These are phyloP conservation scores for Diphasiastrum complanatum DNA, from an alignment of 83 land plant species.

Conservation along the genomic window DNA sequence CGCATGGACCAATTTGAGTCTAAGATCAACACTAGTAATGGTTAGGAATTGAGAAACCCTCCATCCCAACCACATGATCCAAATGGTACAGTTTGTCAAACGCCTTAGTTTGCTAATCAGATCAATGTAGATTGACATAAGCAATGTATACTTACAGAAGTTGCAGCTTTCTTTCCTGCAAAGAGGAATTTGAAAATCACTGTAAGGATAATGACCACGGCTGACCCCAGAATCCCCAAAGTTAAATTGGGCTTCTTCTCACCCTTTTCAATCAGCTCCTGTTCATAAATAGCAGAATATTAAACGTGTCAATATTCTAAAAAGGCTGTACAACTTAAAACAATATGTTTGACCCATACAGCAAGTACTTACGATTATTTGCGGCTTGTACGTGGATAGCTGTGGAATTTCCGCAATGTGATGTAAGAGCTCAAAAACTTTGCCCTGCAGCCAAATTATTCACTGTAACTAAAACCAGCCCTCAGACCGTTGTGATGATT, in stretches of 20 bases:
- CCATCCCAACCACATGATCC: too few species aligned
- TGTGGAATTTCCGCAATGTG: conserved; percentile 46
- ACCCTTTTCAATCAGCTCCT: conserved; percentile 63
- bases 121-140: too few species aligned
- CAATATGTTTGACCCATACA: background rate
- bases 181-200: conserved; percentile 41
- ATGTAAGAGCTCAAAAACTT: conserved; percentile 52
- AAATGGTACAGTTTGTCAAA: too few species aligned
- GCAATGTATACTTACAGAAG: too few species aligned
- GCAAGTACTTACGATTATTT: conserved; percentile 45
- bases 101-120: too few species aligned
- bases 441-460: conserved; percentile 61
- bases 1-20: too few species aligned
- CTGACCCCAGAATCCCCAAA: conserved; percentile 50
- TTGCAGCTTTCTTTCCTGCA: conserved; percentile 54
- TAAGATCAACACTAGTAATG: too few species aligned
- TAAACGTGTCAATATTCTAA: too few species aligned
- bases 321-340: background rate
- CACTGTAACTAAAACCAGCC: too few species aligned
- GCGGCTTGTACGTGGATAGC: conserved; percentile 38
- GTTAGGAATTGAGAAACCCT: too few species aligned
- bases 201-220: conserved; percentile 38
- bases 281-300: background rate
- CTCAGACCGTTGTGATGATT: too few species aligned
- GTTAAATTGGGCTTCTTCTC: conserved; percentile 63